A percentile compares a stretch with the other conserved stretches of the same genome.
These are phyloP conservation scores for Pyrenopolyporus hunteri DNA, from an alignment of 495 filamentous ascomycete genomes.

Conservation along the genomic window DNA sequence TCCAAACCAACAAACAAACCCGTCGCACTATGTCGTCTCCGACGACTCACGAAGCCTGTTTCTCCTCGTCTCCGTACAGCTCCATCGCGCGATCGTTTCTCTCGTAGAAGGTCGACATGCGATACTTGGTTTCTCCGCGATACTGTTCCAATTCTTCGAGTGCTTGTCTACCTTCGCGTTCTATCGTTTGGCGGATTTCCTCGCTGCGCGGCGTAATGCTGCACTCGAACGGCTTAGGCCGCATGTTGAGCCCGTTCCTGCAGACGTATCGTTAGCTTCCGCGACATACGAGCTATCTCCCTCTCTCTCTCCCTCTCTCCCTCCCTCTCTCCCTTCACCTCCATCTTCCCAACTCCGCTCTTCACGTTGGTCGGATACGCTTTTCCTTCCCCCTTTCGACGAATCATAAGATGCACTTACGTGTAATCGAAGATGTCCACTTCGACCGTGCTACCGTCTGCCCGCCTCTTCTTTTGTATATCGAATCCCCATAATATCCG, in stretches of 20 bases:
- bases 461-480: slow-evolving; percentile 56
- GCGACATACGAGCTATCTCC: background rate
- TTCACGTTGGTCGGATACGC: too few relatives aligned
- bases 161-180: slow-evolving; percentile 61
- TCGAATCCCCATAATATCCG: slow-evolving; percentile 62
- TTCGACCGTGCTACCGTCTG: slow-evolving; percentile 55
- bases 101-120: slow-evolving; percentile 60
- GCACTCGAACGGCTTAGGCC: slow-evolving; percentile 60
- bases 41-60: background rate
- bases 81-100: slow-evolving; percentile 37
- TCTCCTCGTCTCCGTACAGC: slow-evolving; percentile 32
- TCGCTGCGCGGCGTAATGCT: slow-evolving; percentile 55
- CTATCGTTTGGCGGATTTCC: slow-evolving; percentile 57
- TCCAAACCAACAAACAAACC: background rate
- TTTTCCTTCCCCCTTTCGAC: background rate
- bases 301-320: too few relatives aligned
- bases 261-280: slow-evolving; percentile 31
- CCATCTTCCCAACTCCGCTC: background rate
- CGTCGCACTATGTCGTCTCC: background rate
- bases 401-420: slow-evolving; percentile 25
- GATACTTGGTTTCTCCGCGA: slow-evolving; percentile 64
- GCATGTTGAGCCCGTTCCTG: slow-evolving; percentile 63
- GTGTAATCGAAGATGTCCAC: slow-evolving; percentile 58
- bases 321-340: background rate
- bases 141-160: slow-evolving; percentile 58